phyloP scores from a whole-genome alignment of 2,329 filamentous ascomycete genomes.

The Hymenoscyphus fraxineus region DNA sequence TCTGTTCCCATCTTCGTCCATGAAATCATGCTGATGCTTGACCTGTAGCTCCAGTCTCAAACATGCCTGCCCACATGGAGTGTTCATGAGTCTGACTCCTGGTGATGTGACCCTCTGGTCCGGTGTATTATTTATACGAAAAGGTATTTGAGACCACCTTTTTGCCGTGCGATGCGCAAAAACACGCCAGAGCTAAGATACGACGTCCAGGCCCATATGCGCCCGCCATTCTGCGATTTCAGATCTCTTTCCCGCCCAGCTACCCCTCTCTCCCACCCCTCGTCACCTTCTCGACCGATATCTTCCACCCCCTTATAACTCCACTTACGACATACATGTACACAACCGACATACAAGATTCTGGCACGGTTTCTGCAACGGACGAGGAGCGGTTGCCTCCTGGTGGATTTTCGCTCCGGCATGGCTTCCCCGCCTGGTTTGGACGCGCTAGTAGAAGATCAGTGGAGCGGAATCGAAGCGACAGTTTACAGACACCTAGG shows the following conservation, averaged over 20 bases:
- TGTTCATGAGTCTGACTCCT: conserved; percentile 81
- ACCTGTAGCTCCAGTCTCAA: conserved; percentile 68
- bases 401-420: conserved; percentile 82
- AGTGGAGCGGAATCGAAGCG: conserved; percentile 33
- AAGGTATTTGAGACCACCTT: conserved; percentile 54
- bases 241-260: conserved; percentile 77
- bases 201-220: conserved; percentile 72
- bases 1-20: neutral
- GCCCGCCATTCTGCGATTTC: conserved; percentile 81
- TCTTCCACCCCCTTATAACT: conserved; percentile 91
- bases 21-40: conserved; percentile 13
- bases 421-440: conserved; percentile 92
- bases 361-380: conserved; percentile 75
- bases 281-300: conserved; percentile 84
- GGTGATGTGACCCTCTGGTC: conserved; percentile 81
- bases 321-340: conserved; percentile 94
- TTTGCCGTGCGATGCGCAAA: conserved; percentile 8
- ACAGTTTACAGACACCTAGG: conserved; percentile 26
- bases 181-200: neutral
- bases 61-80: conserved; percentile 76
- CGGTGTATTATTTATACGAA: conserved; percentile 85
- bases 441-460: conserved; percentile 50
- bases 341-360: conserved; percentile 70
- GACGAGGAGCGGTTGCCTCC: conserved; percentile 82
- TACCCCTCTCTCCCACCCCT: conserved; percentile 79